Evolutionary conservation across 805 yeast species (phyloP), one percentile per base, ranked within the genome.

Genomic region (Scheffersomyces ergatensis): DNA sequence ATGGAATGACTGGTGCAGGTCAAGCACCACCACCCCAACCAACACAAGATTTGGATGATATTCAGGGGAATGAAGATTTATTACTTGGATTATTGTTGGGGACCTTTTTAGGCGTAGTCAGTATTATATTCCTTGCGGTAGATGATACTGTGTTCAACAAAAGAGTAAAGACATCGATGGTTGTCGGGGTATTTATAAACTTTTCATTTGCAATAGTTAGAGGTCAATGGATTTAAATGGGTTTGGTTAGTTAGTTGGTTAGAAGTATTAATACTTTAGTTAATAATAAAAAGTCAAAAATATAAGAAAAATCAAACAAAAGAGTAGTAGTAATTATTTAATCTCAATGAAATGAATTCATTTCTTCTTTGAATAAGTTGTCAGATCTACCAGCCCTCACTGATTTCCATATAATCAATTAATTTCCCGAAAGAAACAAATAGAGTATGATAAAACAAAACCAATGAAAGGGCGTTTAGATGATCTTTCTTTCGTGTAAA

Each of bases 41-140:
- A 8, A 52, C 45, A 19, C 50, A 48, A 2, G 70, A 65, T 40
- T 38, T 64, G 24, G 67, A 65, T 33, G 71, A 62, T 8, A 43
- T 47, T 18, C 47, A 50, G 33, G 60, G 65, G 11, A 85, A 85
- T 50, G 80, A 76, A 45, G 92, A 85, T 52, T 65, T 88, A 34
- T 61, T 88, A 25, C 46, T 85, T 24, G 95, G 95, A 2, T 74
- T 87, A 2, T 57, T 81, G 21, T 63, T 85, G 9, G 97, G 97
- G 0, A 80, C 83, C 46, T 78, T 83, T 38, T 63, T 88, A 21
- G 97, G 97, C 0, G 77, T 85, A 0, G 65, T 84, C 40, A 82
- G 88, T 5, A 31, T 60, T 7, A 58, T 89, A 15, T 75, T 89
- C 39, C 57, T 89, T 32, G 48, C 83, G 42, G 76, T 76, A 44